Conservation (phyloP, 2,329 filamentous ascomycete genomes). For the Sporothrix phasma region DNA sequence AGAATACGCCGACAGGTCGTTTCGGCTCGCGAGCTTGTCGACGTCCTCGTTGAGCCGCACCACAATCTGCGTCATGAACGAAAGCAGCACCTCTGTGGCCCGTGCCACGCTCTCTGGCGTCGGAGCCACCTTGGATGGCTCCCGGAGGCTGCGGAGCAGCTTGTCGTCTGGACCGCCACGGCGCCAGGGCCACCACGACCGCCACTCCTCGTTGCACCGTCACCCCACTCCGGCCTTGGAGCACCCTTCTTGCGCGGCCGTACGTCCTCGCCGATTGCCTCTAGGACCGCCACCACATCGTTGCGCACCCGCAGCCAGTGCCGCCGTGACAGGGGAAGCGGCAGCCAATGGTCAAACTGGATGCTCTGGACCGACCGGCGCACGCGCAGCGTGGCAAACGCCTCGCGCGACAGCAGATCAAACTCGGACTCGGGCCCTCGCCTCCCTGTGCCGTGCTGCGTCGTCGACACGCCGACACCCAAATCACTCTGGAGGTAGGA, state of each 20-base stretch:
- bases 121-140: neutral
- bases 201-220: too few species aligned
- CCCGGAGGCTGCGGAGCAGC: neutral
- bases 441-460: neutral
- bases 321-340: constrained; percentile 34
- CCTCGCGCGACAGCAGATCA: constrained; percentile 36
- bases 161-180: neutral
- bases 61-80: constrained; percentile 42
- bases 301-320: constrained; percentile 34
- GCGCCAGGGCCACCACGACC: too few species aligned
- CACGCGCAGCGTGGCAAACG: constrained; percentile 28
- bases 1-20: too few species aligned
- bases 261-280: constrained; percentile 19
- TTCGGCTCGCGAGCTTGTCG: too few species aligned
- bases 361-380: constrained; percentile 34
- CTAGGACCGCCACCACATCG: constrained; percentile 23
- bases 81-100: constrained; percentile 28
- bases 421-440: constrained; percentile 36
- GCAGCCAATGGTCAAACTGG: constrained; percentile 34
- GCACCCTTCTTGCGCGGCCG: neutral
- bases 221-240: neutral
- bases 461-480: constrained; percentile 32
- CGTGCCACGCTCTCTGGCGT: constrained; percentile 5
- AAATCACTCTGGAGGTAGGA: constrained; percentile 30
- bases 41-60: constrained; percentile 34